Evolutionary conservation across 768 basidiomycete species (phyloP).

Genomic region (Daedaleopsis nitida): DNA sequence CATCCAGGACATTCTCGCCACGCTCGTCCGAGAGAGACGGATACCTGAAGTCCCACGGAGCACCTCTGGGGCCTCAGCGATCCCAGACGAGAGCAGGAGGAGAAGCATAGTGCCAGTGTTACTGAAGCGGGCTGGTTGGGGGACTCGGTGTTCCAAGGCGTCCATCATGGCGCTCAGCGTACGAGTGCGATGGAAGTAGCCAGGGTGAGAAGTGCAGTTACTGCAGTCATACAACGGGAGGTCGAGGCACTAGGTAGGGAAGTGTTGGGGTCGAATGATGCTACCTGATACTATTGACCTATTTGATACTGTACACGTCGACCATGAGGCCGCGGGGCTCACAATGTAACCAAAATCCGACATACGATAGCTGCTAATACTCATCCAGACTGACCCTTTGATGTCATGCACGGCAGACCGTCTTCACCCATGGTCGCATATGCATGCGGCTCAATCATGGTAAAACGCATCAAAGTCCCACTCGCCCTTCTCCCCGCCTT

Average conservation of each 20-base stretch:
- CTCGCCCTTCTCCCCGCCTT: conserved; percentile 31
- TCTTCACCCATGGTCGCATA: too few species aligned
- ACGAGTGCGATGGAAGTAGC: conserved; percentile 12
- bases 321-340: background rate
- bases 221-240: conserved; percentile 31
- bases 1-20: conserved; percentile 30
- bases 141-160: conserved; percentile 3
- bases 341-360: too few species aligned
- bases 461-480: conserved; percentile 35
- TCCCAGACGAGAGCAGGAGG: conserved; percentile 8
- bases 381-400: too few species aligned
- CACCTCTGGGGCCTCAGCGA: conserved; percentile 3
- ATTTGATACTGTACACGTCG: background rate
- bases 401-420: too few species aligned
- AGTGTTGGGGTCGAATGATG: background rate
- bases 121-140: conserved; percentile 18
- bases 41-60: conserved; percentile 6
- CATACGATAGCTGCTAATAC: too few species aligned
- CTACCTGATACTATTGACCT: too few species aligned
- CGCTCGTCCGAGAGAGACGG: conserved; percentile 2
- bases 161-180: background rate
- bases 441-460: conserved; percentile 3
- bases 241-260: conserved; percentile 31
- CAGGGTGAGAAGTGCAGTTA: conserved; percentile 32
- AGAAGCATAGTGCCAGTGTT: conserved; percentile 6